Base-by-base conservation (phyloP, 495 filamentous ascomycete species). In the Hypoxylon lienhwacheense region DNA sequence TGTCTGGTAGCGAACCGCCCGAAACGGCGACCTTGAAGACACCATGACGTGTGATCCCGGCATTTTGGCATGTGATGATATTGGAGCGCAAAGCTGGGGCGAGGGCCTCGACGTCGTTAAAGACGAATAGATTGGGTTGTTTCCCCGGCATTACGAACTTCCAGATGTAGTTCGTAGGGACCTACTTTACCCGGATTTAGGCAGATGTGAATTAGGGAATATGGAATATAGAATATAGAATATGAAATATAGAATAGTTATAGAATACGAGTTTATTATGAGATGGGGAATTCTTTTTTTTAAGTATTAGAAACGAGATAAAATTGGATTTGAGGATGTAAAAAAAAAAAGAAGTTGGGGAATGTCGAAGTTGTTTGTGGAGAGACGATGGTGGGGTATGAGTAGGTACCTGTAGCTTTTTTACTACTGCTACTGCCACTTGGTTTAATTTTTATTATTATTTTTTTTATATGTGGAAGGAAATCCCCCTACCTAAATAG, bases 1-100 rank as follows among this genome's bases (percentile, higher is more conserved):
- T 88, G 47, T 85, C 82, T 16, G 93, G 93, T 5, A 98, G 84
- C 10, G 95, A 97, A 37, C 93, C 95, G 59, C 95, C 93, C 1
- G 93, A 97, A 33, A 98, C 87, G 34, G 84, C 93, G 51, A 98
- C 77, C 66, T 91, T 91, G 80, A 98, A 96, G 63, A 77, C 81
- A 44, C 76, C 73, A 71, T 98, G 93, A 40, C 90, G 89, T 35
- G 75, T 73, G 12, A 97, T 64, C 22, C 89, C 89, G 24, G 84
- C 80, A 59, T 85, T 87, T 73, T 98, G 92, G 55, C 76, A 79
- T 34, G 83, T 76, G 51, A 97, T 75, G 51, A 98, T 75, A 70
- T 95, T 97, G 55, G 80, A 74, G 60, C 90, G 83, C 47, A 98
- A 81, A 61, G 83, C 81, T 15, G 77, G 67, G 14, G 90, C 89